These are phyloP conservation scores for Neofusicoccum ribis DNA, from an alignment of 2,329 filamentous ascomycete species.

Conservation along the genomic window DNA sequence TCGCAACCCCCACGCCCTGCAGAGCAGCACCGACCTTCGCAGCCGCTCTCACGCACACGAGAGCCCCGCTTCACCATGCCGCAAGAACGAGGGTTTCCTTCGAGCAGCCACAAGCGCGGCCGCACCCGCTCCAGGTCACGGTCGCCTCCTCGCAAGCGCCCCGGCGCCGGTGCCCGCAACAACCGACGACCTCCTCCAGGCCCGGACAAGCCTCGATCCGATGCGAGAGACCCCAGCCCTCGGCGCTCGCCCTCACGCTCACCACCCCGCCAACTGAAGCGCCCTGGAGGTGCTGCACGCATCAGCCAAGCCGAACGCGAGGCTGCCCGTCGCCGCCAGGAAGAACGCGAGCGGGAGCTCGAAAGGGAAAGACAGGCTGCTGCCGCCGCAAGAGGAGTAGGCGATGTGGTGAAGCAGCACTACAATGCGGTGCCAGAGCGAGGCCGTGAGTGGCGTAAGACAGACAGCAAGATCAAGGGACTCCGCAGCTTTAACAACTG, in stretches of 20 bases:
- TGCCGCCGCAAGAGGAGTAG: conserved; percentile 49
- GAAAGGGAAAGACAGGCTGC: conserved; percentile 43
- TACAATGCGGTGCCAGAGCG: conserved; percentile 96
- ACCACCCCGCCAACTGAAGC: conserved; percentile 65
- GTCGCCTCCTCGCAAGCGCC: conserved; percentile 38
- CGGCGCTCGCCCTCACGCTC: conserved; percentile 32
- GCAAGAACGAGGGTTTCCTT: conserved; percentile 16
- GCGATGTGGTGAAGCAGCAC: conserved; percentile 87
- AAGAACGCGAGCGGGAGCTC: conserved; percentile 40
- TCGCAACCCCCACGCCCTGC: not conserved
- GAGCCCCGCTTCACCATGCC: conserved; percentile 12
- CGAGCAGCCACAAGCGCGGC: conserved; percentile 9
- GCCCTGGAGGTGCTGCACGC: conserved; percentile 53
- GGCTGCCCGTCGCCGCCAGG: conserved; percentile 59
- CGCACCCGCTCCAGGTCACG: conserved; percentile 34
- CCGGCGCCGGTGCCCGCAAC: conserved; percentile 31
- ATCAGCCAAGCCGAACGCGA: conserved; percentile 68
- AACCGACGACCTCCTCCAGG: conserved; percentile 11
- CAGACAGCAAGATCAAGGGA: conserved; percentile 92
- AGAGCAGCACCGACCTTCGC: not conserved
- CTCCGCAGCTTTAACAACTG: conserved; percentile 96
- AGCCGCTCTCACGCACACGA: not conserved
- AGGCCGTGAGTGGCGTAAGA: conserved; percentile 90
- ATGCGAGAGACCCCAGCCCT: conserved; percentile 8
- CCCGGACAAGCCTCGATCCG: not conserved